Percentiles rank a stretch among this genome's conserved stretches.
Conservation (phyloP, 2,329 filamentous ascomycete genomes). For the Podosphaera aphanis region DNA sequence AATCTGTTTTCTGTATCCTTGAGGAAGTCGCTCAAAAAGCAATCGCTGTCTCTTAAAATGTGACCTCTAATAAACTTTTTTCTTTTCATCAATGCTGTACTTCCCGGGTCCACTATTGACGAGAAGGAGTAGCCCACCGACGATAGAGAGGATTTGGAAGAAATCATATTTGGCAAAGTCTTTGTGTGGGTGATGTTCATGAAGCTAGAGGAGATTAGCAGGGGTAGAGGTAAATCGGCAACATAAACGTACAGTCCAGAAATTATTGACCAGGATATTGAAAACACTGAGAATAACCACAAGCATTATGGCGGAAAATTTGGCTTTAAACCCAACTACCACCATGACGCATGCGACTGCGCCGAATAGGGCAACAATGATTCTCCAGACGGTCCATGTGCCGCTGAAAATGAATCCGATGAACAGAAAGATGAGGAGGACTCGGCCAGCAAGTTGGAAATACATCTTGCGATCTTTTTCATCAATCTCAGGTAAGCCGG, state of each 20-base stretch:
- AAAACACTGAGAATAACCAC: slow-evolving; percentile 91
- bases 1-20: not conserved
- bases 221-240: not conserved
- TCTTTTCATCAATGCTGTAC: slow-evolving; percentile 99
- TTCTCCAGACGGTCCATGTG: slow-evolving; percentile 72
- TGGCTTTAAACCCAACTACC: slow-evolving; percentile 97
- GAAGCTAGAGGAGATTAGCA: slow-evolving; percentile 35
- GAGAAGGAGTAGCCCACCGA: slow-evolving; percentile 81
- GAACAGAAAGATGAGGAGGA: slow-evolving; percentile 93
- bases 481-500: slow-evolving; percentile 76
- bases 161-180: slow-evolving; percentile 99
- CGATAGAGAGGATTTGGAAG: slow-evolving; percentile 98
- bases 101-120: slow-evolving; percentile 98
- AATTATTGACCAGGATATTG: slow-evolving; percentile 97
- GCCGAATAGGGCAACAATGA: slow-evolving; percentile 64
- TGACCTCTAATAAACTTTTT: slow-evolving; percentile 78
- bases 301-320: slow-evolving; percentile 88
- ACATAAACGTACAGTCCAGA: slow-evolving; percentile 67
- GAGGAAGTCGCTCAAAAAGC: not conserved
- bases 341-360: slow-evolving; percentile 94
- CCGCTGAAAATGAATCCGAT: slow-evolving; percentile 90
- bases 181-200: slow-evolving; percentile 96
- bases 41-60: not conserved
- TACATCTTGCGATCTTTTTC: slow-evolving; percentile 99
- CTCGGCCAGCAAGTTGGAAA: slow-evolving; percentile 89